Evolutionary conservation across 805 yeast species (phyloP).

Genomic region (Saccharomyces paradoxus): DNA sequence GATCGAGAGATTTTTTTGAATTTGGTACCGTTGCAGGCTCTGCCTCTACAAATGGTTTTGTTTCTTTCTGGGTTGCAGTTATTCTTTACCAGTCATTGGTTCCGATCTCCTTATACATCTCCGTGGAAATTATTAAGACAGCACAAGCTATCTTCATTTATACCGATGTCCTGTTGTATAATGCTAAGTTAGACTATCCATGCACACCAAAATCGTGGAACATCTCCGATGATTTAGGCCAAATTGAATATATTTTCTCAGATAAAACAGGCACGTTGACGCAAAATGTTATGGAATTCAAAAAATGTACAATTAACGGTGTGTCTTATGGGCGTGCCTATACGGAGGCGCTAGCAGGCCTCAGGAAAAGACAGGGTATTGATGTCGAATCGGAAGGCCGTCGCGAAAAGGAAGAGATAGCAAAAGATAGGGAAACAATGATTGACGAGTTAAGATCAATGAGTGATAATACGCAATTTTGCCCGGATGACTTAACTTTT

Average conservation of each 20-base stretch:
- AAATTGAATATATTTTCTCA: slow-evolving; percentile 74
- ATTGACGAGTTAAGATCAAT: slow-evolving; percentile 36
- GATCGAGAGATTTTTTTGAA: slow-evolving; percentile 58
- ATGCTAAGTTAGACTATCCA: slow-evolving; percentile 63
- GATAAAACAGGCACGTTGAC: slow-evolving; percentile 82
- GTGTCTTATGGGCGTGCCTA: slow-evolving; percentile 69
- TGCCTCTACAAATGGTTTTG: slow-evolving; percentile 60
- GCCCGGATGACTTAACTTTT: slow-evolving; percentile 60
- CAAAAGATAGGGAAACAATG: slow-evolving; percentile 52
- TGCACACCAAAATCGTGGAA: slow-evolving; percentile 83
- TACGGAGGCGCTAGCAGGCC: slow-evolving; percentile 76
- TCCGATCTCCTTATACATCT: slow-evolving; percentile 74
- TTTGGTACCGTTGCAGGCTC: slow-evolving; percentile 61
- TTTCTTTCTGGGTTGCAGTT: slow-evolving; percentile 67
- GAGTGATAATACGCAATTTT: slow-evolving; percentile 34
- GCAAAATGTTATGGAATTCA: slow-evolving; percentile 80
- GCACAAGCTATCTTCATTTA: slow-evolving; percentile 76
- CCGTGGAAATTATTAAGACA: slow-evolving; percentile 76
- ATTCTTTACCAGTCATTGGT: slow-evolving; percentile 73
- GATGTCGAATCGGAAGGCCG: slow-evolving; percentile 58
- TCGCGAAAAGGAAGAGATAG: slow-evolving; percentile 45
- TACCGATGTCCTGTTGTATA: slow-evolving; percentile 66
- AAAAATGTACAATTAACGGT: slow-evolving; percentile 72
- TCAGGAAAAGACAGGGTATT: slow-evolving; percentile 68
- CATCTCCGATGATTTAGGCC: slow-evolving; percentile 81